Evolutionary conservation across 1,284 basidiomycete species (phyloP).

Genomic region (Cryptococcus depauperatus): DNA sequence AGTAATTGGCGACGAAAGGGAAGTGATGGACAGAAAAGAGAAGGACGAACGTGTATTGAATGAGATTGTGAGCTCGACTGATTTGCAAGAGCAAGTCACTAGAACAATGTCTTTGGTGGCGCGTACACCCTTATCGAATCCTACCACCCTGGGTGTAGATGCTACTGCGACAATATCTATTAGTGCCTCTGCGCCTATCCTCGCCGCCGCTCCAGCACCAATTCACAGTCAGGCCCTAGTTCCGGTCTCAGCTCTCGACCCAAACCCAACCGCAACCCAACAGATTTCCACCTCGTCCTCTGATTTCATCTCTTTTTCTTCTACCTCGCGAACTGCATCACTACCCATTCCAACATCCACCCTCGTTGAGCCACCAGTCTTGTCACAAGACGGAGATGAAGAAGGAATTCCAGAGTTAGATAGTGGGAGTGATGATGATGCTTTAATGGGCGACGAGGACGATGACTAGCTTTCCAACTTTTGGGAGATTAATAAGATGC

Average conservation of each 20-base stretch:
- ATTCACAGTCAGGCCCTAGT: background rate
- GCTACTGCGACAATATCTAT: background rate
- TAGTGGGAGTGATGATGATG: slow-evolving; percentile 33
- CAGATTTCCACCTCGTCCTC: slow-evolving; percentile 1
- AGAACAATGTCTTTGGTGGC: background rate
- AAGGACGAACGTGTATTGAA: slow-evolving; percentile 11
- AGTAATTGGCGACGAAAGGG: slow-evolving; percentile 3
- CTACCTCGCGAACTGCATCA: slow-evolving; percentile 1
- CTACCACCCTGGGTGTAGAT: background rate
- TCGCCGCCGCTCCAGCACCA: background rate
- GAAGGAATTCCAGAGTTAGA: slow-evolving; percentile 50
- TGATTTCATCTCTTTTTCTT: slow-evolving; percentile 11
- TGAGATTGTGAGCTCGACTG: slow-evolving; percentile 4
- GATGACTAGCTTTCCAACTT: slow-evolving; percentile 29
- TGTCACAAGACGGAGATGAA: slow-evolving; percentile 34
- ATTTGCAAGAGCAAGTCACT: background rate
- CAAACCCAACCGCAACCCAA: background rate
- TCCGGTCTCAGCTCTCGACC: background rate
- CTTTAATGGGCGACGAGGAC: slow-evolving; percentile 39
- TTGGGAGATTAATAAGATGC: too few species aligned
- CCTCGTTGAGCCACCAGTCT: slow-evolving; percentile 11
- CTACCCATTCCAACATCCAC: background rate
- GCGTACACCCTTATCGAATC: background rate
- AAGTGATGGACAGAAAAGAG: slow-evolving; percentile 9
- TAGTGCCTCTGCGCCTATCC: background rate